Conservation (phyloP, 495 filamentous ascomycete genomes). For the Pyrenopolyporus hunteri region DNA sequence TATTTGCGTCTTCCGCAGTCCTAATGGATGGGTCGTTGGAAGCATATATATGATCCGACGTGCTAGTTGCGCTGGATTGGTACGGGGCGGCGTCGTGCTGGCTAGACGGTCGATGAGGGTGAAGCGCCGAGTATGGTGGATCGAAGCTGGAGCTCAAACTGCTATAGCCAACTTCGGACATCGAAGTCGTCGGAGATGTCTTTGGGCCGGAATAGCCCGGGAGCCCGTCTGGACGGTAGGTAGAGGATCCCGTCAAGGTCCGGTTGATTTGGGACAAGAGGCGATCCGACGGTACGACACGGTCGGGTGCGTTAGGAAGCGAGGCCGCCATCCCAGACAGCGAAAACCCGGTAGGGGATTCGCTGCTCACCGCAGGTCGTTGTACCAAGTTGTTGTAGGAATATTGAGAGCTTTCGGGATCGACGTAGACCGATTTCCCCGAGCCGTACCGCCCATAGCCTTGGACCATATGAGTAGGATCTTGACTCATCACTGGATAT, state of each 20-base stretch:
- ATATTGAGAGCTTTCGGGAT: constrained; percentile 40
- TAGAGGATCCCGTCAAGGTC: constrained; percentile 37
- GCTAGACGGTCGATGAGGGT: constrained; percentile 6
- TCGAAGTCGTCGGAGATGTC: constrained; percentile 18
- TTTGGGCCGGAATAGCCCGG: constrained; percentile 28
- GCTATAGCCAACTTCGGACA: constrained; percentile 34
- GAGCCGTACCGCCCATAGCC: constrained; percentile 39
- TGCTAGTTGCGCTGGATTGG: not conserved
- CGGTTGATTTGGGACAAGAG: constrained; percentile 39
- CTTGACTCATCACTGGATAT: constrained; percentile 43
- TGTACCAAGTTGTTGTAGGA: constrained; percentile 44
- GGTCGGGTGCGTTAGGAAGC: constrained; percentile 45
- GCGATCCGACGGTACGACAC: constrained; percentile 48
- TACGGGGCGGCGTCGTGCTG: constrained; percentile 16
- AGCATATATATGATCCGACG: constrained; percentile 25
- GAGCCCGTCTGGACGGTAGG: constrained; percentile 29
- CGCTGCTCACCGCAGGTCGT: constrained; percentile 41
- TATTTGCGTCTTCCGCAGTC: constrained; percentile 26
- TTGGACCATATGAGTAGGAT: constrained; percentile 41
- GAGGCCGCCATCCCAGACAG: constrained; percentile 50
- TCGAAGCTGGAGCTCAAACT: constrained; percentile 30
- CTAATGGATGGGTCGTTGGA: constrained; percentile 26
- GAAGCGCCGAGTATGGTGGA: constrained; percentile 16
- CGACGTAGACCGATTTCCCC: constrained; percentile 43
- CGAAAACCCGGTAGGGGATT: constrained; percentile 45